A percentile compares a stretch with the other conserved stretches of the same genome.
These are phyloP conservation scores for Suhomyces emberorum DNA, from an alignment of 805 yeast genomes.

Conservation along the genomic window DNA sequence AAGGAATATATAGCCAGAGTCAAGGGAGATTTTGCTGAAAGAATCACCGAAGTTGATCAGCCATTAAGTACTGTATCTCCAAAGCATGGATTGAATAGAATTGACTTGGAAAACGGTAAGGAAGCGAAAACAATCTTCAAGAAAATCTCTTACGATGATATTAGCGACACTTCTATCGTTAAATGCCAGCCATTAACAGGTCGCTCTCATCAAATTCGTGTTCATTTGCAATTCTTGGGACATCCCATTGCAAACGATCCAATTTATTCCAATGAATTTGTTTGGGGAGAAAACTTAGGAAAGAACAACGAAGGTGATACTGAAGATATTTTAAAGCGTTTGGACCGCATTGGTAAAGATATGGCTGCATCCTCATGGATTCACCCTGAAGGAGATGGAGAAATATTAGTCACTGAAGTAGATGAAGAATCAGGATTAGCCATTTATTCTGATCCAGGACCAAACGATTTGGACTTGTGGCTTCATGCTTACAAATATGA, in stretches of 20 bases:
- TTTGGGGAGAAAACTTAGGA: constrained; percentile 83
- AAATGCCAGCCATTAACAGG: constrained; percentile 87
- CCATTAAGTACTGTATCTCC: constrained; percentile 75
- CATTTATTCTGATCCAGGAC: constrained; percentile 83
- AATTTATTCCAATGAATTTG: constrained; percentile 67
- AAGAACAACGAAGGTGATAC: constrained; percentile 47
- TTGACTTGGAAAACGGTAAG: constrained; percentile 52
- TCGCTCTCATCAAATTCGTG: constrained; percentile 92
- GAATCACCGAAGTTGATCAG: constrained; percentile 54
- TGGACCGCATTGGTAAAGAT: constrained; percentile 71
- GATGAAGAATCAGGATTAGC: constrained; percentile 70
- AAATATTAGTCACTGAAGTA: constrained; percentile 47
- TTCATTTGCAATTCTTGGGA: constrained; percentile 87
- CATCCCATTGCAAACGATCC: constrained; percentile 58
- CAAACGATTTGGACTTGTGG: constrained; percentile 84
- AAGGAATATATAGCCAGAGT: constrained; percentile 90
- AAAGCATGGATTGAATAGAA: constrained; percentile 60
- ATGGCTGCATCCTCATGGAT: constrained; percentile 66
- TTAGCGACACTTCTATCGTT: constrained; percentile 62
- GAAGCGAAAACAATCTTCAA: constrained; percentile 71
- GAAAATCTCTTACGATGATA: constrained; percentile 60
- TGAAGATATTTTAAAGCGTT: constrained; percentile 41
- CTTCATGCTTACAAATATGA: constrained; percentile 84
- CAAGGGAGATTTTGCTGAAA: constrained; percentile 63
- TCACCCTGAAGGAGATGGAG: constrained; percentile 60